A percentile compares a stretch with the other conserved stretches of the same genome.
These are phyloP conservation scores for Penicillium brevicompactum DNA, from an alignment of 2,329 filamentous ascomycete genomes.

Conservation along the genomic window DNA sequence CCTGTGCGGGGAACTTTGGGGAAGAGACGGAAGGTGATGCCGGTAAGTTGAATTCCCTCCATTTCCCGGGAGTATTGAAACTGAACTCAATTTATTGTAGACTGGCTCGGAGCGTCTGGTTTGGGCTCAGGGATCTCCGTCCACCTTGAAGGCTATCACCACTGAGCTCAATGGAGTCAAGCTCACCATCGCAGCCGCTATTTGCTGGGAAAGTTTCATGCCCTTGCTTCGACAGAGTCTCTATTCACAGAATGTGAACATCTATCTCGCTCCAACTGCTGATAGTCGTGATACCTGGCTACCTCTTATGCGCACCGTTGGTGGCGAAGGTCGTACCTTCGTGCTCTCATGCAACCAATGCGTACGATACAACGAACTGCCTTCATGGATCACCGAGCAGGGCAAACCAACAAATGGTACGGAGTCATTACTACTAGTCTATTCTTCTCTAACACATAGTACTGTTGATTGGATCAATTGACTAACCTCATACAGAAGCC, in stretches of 20 bases:
- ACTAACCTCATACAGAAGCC: conserved; percentile 3
- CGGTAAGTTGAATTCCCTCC: conserved; percentile 53
- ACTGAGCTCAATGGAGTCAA: conserved; percentile 77
- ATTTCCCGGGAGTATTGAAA: neutral
- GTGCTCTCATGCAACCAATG: conserved; percentile 87
- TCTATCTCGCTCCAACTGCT: conserved; percentile 89
- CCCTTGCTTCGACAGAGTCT: conserved; percentile 79
- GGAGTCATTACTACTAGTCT: conserved; percentile 28
- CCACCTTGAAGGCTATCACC: conserved; percentile 75
- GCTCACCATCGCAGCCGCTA: conserved; percentile 80
- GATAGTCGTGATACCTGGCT: conserved; percentile 84
- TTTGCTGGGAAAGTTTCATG: conserved; percentile 99
- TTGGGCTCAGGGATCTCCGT: conserved; percentile 83
- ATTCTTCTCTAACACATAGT: neutral
- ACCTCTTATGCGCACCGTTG: conserved; percentile 78
- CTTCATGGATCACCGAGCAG: conserved; percentile 55
- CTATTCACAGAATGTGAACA: conserved; percentile 87
- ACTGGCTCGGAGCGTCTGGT: conserved; percentile 81
- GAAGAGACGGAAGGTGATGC: conserved; percentile 91
- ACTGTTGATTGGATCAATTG: neutral
- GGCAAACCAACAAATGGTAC: conserved; percentile 28
- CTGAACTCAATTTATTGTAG: conserved; percentile 33
- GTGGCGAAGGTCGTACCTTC: conserved; percentile 78
- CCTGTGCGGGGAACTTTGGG: conserved; percentile 72
- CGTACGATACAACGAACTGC: conserved; percentile 61